Conservation (phyloP, 2,329 filamentous ascomycete genomes). For the Xylariaceae sp. region DNA sequence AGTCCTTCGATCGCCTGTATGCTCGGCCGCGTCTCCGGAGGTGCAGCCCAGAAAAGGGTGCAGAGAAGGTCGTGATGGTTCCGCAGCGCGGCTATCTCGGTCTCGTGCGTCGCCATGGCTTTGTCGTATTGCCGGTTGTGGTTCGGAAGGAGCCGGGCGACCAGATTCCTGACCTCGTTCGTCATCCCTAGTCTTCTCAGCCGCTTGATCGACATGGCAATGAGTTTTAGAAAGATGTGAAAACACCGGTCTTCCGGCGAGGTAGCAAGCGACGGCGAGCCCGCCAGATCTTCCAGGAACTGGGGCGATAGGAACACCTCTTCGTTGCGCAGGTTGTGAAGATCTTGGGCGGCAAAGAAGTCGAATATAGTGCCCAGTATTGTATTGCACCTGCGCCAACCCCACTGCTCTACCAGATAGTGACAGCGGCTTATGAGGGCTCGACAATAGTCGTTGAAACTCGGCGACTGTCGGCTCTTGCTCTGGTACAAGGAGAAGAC, state of each 20-base stretch:
- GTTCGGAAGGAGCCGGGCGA: slow-evolving; percentile 59
- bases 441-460: slow-evolving; percentile 62
- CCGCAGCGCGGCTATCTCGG: slow-evolving; percentile 57
- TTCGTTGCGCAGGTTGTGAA: slow-evolving; percentile 60
- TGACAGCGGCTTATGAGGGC: slow-evolving; percentile 56
- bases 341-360: slow-evolving; percentile 58
- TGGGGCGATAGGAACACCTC: slow-evolving; percentile 55
- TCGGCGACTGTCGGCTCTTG: slow-evolving; percentile 50
- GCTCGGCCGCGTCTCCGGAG: slow-evolving; percentile 47
- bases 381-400: slow-evolving; percentile 53
- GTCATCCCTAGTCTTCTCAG: slow-evolving; percentile 41
- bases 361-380: slow-evolving; percentile 60
- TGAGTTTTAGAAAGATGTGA: slow-evolving; percentile 61
- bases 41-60: slow-evolving; percentile 60
- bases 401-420: slow-evolving; percentile 59
- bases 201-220: slow-evolving; percentile 52
- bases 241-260: slow-evolving; percentile 57
- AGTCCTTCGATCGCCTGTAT: slow-evolving; percentile 53
- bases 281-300: slow-evolving; percentile 53
- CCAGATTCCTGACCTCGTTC: slow-evolving; percentile 57
- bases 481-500: slow-evolving; percentile 54
- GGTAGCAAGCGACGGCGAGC: slow-evolving; percentile 42
- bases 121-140: slow-evolving; percentile 60
- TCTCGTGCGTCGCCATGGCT: slow-evolving; percentile 53
- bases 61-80: slow-evolving; percentile 66